Evolutionary conservation across 23 red algal genomes (phyloP).

Genomic region (Gracilariopsis chorda): DNA sequence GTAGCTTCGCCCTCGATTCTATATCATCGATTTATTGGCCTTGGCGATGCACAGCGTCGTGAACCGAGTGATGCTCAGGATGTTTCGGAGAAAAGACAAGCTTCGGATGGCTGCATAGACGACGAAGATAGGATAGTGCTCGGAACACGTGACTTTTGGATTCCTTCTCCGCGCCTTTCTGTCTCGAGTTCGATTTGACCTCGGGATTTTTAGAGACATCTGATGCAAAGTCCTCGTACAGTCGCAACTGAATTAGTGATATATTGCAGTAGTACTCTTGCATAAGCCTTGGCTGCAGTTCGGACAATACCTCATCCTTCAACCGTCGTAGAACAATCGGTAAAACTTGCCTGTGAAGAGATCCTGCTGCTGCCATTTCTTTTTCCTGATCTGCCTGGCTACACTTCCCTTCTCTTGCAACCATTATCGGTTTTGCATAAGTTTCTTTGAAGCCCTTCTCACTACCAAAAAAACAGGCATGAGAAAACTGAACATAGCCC

Average conservation of each 20-base stretch:
- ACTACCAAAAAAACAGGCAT: slow-evolving; percentile 92
- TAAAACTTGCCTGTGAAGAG: slow-evolving; percentile 94
- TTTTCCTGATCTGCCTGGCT: slow-evolving; percentile 74
- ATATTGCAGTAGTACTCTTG: slow-evolving; percentile 92
- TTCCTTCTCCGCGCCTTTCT: neutral
- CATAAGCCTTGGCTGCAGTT: slow-evolving; percentile 96
- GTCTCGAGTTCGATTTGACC: neutral
- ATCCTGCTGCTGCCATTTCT: slow-evolving; percentile 71
- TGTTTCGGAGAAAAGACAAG: slow-evolving; percentile 64
- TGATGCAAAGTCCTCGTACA: slow-evolving; percentile 87
- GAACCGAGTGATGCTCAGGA: slow-evolving; percentile 34
- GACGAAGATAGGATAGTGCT: slow-evolving; percentile 74
- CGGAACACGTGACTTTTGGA: slow-evolving; percentile 55
- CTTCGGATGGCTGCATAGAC: slow-evolving; percentile 87
- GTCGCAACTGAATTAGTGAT: slow-evolving; percentile 67
- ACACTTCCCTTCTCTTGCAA: slow-evolving; percentile 59
- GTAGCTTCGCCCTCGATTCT: slow-evolving; percentile 73
- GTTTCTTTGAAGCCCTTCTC: slow-evolving; percentile 78
- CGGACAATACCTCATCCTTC: slow-evolving; percentile 92
- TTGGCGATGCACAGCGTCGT: neutral
- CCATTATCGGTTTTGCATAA: slow-evolving; percentile 90
- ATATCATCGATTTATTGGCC: slow-evolving; percentile 66
- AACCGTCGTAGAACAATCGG: slow-evolving; percentile 92
- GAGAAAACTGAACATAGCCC: slow-evolving; percentile 97
- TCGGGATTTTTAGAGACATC: neutral